Evolutionary conservation across 352 stramenopile genomes (phyloP), one percentile per base, ranked within the genome.

Genomic region (Blastocystis sp.): DNA sequence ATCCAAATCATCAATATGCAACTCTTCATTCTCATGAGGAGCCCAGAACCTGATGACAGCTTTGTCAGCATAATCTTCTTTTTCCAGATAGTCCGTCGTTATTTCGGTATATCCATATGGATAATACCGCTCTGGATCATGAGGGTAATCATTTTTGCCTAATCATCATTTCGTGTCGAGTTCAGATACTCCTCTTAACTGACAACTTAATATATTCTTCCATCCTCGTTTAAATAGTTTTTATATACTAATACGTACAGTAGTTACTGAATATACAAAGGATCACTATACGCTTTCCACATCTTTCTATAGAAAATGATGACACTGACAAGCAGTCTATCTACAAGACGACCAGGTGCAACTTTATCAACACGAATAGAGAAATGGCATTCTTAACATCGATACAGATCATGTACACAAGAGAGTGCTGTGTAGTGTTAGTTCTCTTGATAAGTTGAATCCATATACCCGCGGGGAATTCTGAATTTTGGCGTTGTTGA

Each of bases 131-230:
- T 84, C 73, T 34, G 73, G 43, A 50, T 69, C 29, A 45, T 84
- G 73, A 47, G 73, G 73, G 50, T 84, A 84, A 45, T 84, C 54
- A 55, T 84, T 84, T 37, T 66, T 59, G 39, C 47, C 73, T 84
- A 84, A 6, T 15, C 6, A 7, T 84, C n/a, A 84, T 23, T 41
- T 41, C 18, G n/a, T 9, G 6, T 18, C 20, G 5, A 41, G 9
- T 20, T 26, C 29, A 2, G 15, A 2, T 68, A 84, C 73, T 66
- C 39, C 18, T 55, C 39, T 43, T 84, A 50, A 26, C 26, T 43
- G 47, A 41, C 26, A 66, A 45, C 5, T 59, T 29, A 68, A 84
- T 68, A 43, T 84, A 84, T n/a, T 84, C 73, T 66, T 84, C 73
- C 73, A 84, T 84, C 23, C 5, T 34, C 29, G 45, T 61, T 84